phyloP scores from a whole-genome alignment of 768 basidiomycete genomes.

The Mycena polygramma region DNA sequence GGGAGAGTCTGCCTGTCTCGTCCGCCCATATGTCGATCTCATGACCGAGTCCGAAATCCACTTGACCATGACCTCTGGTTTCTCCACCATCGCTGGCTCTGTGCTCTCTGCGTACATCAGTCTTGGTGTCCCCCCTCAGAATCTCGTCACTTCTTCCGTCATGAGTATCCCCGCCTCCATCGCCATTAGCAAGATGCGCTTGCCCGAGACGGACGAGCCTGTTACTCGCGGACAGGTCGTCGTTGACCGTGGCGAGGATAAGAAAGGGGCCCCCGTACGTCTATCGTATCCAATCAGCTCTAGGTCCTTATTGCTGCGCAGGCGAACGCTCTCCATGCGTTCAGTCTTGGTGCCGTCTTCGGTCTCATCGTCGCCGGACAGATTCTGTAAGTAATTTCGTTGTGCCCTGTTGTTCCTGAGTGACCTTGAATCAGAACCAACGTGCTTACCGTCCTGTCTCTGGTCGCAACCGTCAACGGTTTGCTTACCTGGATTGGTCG shows the following conservation, averaged over 20 bases:
- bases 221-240: constrained; percentile 86
- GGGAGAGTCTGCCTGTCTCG: constrained; percentile 86
- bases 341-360: constrained; percentile 86
- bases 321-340: constrained; percentile 90
- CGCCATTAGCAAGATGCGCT: constrained; percentile 89
- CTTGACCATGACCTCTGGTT: constrained; percentile 90
- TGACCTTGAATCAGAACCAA: constrained; percentile 67
- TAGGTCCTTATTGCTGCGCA: constrained; percentile 35
- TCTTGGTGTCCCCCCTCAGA: constrained; percentile 83
- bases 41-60: constrained; percentile 35
- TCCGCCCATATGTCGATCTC: constrained; percentile 82
- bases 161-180: constrained; percentile 98
- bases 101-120: constrained; percentile 88
- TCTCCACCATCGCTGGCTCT: constrained; percentile 93
- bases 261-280: constrained; percentile 66
- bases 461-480: constrained; percentile 86
- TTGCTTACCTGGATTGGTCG: constrained; percentile 90
- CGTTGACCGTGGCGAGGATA: constrained; percentile 80
- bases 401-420: constrained; percentile 4
- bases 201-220: constrained; percentile 88
- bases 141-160: constrained; percentile 88
- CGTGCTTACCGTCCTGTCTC: constrained; percentile 86
- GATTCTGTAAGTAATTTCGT: constrained; percentile 70
- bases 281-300: neutral
- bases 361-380: constrained; percentile 90